phyloP scores from a whole-genome alignment of 257 asterid genomes.

The Anisodus acutangulus region DNA sequence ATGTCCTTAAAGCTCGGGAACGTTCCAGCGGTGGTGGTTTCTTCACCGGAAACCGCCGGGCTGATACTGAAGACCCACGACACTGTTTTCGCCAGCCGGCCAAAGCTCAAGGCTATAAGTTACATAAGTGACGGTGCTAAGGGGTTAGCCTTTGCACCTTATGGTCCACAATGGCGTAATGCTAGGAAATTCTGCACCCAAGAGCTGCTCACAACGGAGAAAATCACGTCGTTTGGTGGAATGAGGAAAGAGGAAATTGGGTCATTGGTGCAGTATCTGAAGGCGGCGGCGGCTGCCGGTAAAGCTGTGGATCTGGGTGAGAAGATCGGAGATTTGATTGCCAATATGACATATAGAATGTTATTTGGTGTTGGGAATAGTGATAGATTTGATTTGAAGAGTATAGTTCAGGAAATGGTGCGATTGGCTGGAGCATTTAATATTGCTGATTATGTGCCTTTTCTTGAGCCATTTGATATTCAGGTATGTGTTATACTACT shows the following conservation, averaged over 20 bases:
- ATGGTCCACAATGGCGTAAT: conserved; percentile 24
- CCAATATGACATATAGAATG: conserved; percentile 28
- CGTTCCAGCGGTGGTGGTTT: conserved; percentile 12
- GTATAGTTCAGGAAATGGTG: conserved; percentile 9
- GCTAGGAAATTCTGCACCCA: conserved; percentile 6
- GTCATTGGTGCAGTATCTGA: not conserved
- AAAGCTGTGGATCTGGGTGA: conserved; percentile 20
- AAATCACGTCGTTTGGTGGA: conserved; percentile 1
- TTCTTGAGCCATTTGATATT: conserved; percentile 29
- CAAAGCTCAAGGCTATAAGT: not conserved
- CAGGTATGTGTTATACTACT: not conserved
- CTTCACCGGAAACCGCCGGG: conserved; percentile 12
- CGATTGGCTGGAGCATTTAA: conserved; percentile 26
- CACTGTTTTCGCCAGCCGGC: conserved; percentile 29
- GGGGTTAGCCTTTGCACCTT: conserved; percentile 5
- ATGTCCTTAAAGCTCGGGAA: conserved; percentile 4
- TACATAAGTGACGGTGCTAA: not conserved
- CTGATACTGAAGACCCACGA: conserved; percentile 27
- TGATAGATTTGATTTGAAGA: conserved; percentile 22
- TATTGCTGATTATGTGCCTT: conserved; percentile 31
- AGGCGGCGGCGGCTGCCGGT: not conserved
- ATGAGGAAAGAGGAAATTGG: conserved; percentile 31
- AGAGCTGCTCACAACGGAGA: conserved; percentile 19
- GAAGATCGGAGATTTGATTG: conserved; percentile 26
- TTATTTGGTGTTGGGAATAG: conserved; percentile 17